phyloP scores from a whole-genome alignment of 73 alveolate species.

The Symbiodinium natans region DNA sequence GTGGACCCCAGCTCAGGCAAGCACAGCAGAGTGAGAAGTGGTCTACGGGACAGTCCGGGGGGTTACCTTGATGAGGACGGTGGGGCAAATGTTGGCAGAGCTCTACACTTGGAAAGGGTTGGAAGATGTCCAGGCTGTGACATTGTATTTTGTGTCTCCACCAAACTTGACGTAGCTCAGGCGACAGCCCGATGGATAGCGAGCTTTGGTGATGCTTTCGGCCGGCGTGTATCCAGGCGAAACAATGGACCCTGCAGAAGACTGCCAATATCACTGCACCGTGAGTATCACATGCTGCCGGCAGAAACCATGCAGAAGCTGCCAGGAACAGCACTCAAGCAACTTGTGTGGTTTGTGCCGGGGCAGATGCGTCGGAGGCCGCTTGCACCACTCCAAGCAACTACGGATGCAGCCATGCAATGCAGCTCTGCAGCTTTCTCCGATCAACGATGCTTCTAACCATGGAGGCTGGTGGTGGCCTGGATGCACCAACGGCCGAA shows the following conservation, averaged over 20 bases:
- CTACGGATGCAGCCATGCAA: background rate
- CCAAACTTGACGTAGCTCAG: background rate
- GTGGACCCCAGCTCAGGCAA: background rate
- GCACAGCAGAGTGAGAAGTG: too few species aligned
- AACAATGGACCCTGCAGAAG: too few species aligned
- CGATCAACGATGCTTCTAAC: background rate
- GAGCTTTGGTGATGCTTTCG: background rate
- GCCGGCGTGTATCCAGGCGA: background rate
- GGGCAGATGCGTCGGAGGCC: slow-evolving; percentile 10
- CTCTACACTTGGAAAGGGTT: too few species aligned
- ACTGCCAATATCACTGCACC: too few species aligned
- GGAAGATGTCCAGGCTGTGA: too few species aligned
- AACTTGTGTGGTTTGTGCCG: background rate
- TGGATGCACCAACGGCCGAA: background rate
- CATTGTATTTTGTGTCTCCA: too few species aligned
- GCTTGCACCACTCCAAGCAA: too few species aligned
- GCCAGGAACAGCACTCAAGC: background rate
- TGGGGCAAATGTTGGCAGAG: slow-evolving; percentile 2
- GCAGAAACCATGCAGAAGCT: background rate
- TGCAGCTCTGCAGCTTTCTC: background rate
- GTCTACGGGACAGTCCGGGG: background rate
- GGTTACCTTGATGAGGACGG: background rate
- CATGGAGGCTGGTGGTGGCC: background rate
- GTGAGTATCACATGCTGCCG: too few species aligned
- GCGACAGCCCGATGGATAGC: slow-evolving; percentile 1